phyloP scores from a whole-genome alignment of 2,329 filamentous ascomycete species.

The Penicillium oxalicum region DNA sequence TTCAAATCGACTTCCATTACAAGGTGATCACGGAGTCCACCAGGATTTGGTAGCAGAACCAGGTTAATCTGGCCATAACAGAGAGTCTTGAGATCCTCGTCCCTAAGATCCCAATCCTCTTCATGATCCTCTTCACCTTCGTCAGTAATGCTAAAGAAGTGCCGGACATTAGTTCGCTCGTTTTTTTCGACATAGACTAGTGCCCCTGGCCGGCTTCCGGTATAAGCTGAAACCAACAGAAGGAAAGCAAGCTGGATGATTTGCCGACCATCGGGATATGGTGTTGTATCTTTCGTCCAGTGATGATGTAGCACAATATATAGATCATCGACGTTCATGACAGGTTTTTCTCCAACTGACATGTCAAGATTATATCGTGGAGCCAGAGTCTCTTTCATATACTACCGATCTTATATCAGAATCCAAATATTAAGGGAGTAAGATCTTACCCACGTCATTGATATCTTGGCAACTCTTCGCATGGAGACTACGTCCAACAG shows the following conservation, averaged over 20 bases:
- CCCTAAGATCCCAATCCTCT: not conserved
- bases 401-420: not conserved
- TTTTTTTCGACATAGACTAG: not conserved
- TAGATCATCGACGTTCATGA: slow-evolving; percentile 2
- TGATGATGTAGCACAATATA: not conserved
- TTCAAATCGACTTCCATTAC: slow-evolving; percentile 1
- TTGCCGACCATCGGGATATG: not conserved
- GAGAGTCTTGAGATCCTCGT: not conserved
- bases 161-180: not conserved
- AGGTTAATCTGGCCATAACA: not conserved
- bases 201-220: not conserved
- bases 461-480: not conserved
- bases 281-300: not conserved
- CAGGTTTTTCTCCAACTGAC: slow-evolving; percentile 1
- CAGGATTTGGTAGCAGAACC: not conserved
- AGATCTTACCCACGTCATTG: not conserved
- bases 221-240: not conserved
- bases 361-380: slow-evolving; percentile 1
- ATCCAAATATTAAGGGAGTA: not conserved
- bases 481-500: not conserved
- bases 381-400: slow-evolving; percentile 1
- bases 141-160: not conserved
- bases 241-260: not conserved
- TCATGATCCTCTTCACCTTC: not conserved
- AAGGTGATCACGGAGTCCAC: not conserved